Evolutionary conservation across 176 grass and related monocot genomes (phyloP), one percentile per base, ranked within the genome.

Genomic region (Ampelocalamus luodianensis): DNA sequence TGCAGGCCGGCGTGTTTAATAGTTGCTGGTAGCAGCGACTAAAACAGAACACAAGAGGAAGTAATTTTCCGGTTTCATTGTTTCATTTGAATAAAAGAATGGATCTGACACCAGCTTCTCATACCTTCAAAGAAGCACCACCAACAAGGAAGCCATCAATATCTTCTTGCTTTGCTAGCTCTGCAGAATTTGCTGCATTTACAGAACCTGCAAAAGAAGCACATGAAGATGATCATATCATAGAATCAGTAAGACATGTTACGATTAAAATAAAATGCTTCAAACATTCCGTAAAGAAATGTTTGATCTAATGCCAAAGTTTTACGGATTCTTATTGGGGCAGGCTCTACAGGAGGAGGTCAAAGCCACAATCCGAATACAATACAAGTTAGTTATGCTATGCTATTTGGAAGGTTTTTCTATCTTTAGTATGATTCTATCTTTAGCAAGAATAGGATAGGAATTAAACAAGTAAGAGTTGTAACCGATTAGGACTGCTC

Each of bases 101-200:
- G 67, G 27, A 29, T 62, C 27, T n/a, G n/a, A 22, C 37, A 5
- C 26, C 39, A 64, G 58, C 23, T 55, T 83, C 7, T 8, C 39
- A 20, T 95, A 99, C 93, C 93, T 96, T 99, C 78, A 99, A 71
- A 61, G 97, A 99, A 61, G 97, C 93, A 48, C 97, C 93, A 4
- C 97, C 97, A 46, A 99, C 97, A 82, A 99, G 97, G 81, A 99
- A 99, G 44, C 97, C 93, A 68, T 99, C 97, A 12, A 96, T 99
- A 88, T 99, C 97, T 90, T 96, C 90, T 89, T 99, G 85, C 86
- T 94, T 94, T 61, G 97, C 97, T 60, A 99, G 86, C 62, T 99
- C 93, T 42, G 91, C 88, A 77, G 86, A 99, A 64, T 99, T 99
- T 34, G 74, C 84, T 66, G 90, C 88, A 60, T 99, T 99, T 69